Evolutionary conservation across 805 yeast genomes (phyloP), one percentile per base, ranked within the genome.

Genomic region (Candida ortonii): DNA sequence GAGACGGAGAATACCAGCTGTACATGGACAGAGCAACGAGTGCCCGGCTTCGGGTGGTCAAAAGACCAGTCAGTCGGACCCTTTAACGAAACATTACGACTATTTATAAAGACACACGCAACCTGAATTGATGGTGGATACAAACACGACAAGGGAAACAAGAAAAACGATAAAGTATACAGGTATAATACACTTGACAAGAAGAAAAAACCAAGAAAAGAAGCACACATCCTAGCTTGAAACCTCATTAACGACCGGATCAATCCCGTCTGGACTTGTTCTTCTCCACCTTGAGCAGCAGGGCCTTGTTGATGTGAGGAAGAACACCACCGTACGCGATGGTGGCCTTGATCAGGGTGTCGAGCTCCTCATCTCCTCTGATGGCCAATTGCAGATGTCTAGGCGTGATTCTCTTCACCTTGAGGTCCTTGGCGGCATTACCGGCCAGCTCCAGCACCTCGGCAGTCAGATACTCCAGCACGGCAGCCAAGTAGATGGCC

Each of bases 271-370:
- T 42, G 25, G 39, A 36, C 53, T 70, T 68, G 49, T 69, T 68
- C 67, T 77, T 76, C 59, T 81, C 89, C 34, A 80, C 86, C 68
- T 84, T 82, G 57, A 84, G 75, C 50, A 84, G 68, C 54, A 84
- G 70, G 38, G 86, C 87, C 62, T 82, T 80, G 68, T 86, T 85
- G 58, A 86, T 85, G 61, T 87, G 95, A 36, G 97, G 97, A 62
- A 90, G 71, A 36, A 90, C 97, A 80, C 97, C 97, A 73, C 97
- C 97, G 52, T 82, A 87, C 25, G 97, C 96, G 61, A 90, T 90
- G 40, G 97, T 90, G 39, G 96, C 95, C 67, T 86, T 82, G 59
- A 90, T 84, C 59, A 90, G 76, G 47, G 87, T 81, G 70, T 89
- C 96, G 64, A 90, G 79, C 68, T 90, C 97, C 65, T 90, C 97